Evolutionary conservation across 768 basidiomycete genomes (phyloP), one percentile per base, ranked within the genome.

Genomic region (Myochromella boudieri): DNA sequence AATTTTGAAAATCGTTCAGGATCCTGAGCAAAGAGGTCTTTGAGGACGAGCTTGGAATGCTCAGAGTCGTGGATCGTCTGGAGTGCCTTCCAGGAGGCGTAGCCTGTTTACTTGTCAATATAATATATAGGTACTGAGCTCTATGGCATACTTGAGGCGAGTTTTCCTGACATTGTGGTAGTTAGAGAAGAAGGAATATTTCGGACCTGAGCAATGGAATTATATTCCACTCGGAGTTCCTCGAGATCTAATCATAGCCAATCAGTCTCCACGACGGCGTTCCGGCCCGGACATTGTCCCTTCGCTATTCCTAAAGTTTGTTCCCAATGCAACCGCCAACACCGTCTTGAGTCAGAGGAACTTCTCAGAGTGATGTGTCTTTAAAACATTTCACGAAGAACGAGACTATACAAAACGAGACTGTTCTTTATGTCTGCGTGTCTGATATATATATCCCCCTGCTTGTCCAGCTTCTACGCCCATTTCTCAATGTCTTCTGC

Each of bases 1-100:
- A 93, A 94, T 62, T 85, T 91, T 38, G 79, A 61, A 75, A 97
- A 99, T 48, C 97, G 87, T 45, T 79, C 49, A 12, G 94, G 84
- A 70, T 97, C 94, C 60, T 86, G 75, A 15, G 84, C 84, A 65
- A 99, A 99, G 60, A 99, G 89, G 48, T 97, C 87, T 69, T 88
- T 91, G 55, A 99, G 82, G 60, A 91, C 72, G 67, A 97, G 85
- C 54, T 79, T 78, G 48, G 80, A 63, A 53, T 80, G 73, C 60
- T 93, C 78, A 10, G 77, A 66, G 63, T 90, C 84, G 66, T 95
- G 88, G 49, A 90, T 78, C 58, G 76, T 58, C 73, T 97, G 87
- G 57, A 99, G 88, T 67, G 90, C 86, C 72, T 91, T 80, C 95
- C 95, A 98, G 31, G 91, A 69, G 20, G 81, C 45, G 70, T 97